Base-by-base conservation (phyloP, 257 asterid genomes). In the Gentiana dahurica region DNA sequence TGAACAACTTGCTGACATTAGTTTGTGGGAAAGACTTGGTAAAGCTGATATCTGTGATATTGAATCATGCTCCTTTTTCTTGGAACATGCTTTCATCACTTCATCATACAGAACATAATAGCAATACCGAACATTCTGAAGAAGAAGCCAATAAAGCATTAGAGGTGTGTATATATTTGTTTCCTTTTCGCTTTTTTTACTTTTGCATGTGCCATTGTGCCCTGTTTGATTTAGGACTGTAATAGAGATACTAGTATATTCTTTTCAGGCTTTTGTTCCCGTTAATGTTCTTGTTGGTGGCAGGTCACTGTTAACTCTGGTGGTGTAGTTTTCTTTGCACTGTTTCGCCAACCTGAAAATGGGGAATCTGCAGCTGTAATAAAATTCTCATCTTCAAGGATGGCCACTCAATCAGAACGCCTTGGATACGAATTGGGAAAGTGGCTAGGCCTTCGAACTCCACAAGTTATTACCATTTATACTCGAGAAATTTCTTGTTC, bases 231-330 rank as follows among this genome's bases (percentile, higher is more conserved):
- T 59, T 61, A 63, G 44, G 44, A 62, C 9, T 63, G 55, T 38
- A 10, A 33, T 34, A 12, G 38, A 55, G 6, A n/a, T 11, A 55
- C 34, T n/a, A 11, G 3, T 36, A 0, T 36, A 32, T 61, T 5
- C 12, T 39, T 33, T 35, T 57, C 10, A 6, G 51, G n/a, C 34
- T 41, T 41, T 41, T 41, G 46, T 5, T 41, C 8, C 46, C 3
- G 2, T 57, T 59, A 33, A 39, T 62, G 57, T 46, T 54, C 58
- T 47, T 60, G 64, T 58, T 69, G 59, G 64, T 52, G 56, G 56
- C 81, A 92, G 98, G 95, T 92, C 68, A 92, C 97, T 59, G 98
- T 92, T 62, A 92, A 92, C 85, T 92, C 98, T 24, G 98, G 98
- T 9, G 98, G 97, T 59, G 95, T 92, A 37, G 97, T 92, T 43